Percentiles rank a stretch among this genome's conserved stretches.
phyloP scores from a whole-genome alignment of 2,329 filamentous ascomycete genomes.

The Metarhizium sp. region DNA sequence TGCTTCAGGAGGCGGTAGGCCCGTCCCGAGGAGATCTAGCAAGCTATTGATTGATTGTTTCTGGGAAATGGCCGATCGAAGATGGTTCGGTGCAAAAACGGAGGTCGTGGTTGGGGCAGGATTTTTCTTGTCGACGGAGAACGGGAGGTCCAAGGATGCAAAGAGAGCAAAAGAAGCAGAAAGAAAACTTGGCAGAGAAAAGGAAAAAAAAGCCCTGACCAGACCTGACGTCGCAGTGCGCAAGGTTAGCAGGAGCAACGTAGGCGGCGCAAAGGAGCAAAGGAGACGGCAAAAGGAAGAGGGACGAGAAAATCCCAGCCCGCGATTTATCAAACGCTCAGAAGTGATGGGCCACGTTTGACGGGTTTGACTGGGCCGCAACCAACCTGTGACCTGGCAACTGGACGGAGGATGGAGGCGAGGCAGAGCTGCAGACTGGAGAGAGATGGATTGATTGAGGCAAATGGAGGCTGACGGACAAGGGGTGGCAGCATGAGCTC shows the following conservation, averaged over 20 bases:
- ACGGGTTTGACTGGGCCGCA: not conserved
- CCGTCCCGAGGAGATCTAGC: conserved; percentile 3
- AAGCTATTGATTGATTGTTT: not conserved
- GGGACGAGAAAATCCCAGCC: conserved; percentile 9
- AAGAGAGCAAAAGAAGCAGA: not conserved
- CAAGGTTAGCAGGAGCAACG: not conserved
- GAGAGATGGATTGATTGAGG: not conserved
- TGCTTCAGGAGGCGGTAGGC: conserved; percentile 2
- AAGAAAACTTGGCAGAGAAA: not conserved
- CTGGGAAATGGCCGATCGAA: not conserved
- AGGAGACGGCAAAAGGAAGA: not conserved
- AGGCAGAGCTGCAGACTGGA: not conserved
- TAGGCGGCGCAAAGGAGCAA: not conserved
- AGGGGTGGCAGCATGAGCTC: not conserved
- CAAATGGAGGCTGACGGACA: not conserved
- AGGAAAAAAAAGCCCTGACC: not conserved
- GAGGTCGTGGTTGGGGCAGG: not conserved
- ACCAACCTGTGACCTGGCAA: not conserved
- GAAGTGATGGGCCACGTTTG: conserved; percentile 2
- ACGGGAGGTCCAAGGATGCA: not conserved
- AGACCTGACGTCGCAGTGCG: not conserved
- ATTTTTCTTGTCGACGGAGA: not conserved
- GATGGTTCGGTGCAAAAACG: not conserved
- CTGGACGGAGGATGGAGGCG: not conserved
- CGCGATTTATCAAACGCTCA: conserved; percentile 21